Evolutionary conservation across 106 monocot species (phyloP), one percentile per base, ranked within the genome.

Genomic region (Cymbidium sinense): DNA sequence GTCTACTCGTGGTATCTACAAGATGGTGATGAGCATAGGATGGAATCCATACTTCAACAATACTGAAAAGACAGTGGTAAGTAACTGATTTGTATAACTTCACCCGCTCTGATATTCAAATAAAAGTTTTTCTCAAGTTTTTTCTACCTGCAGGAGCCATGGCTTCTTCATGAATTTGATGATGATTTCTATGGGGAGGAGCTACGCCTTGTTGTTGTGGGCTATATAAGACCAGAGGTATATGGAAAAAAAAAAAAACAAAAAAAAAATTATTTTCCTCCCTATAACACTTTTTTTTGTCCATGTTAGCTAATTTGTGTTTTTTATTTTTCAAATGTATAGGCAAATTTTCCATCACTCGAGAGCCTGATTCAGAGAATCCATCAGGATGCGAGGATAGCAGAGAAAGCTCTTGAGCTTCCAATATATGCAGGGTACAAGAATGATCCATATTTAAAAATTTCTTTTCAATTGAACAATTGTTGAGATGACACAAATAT

Each of bases 11-110:
- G 98, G 94, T 25, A 77, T 94, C 54, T 94, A 82, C 79, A 98
- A 98, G 85, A 98, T 94, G 98, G 98, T 92, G 37, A 98, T 94
- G 98, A 94, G 92, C 74, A 86, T 98, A 77, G 96, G 94, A 43
- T 94, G 96, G 96, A 96, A 96, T 77, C 96, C 96, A 30, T 96
- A 90, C 78, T 96, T 96, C 62, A 86, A 94, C 71, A 94, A 96
- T 70, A 91, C 91, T 0, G 90, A 96, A 50, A 96, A 96, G 83
- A 94, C 94, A 21, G 81, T 96, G 55, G 96, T 96, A 73, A 84
- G 93, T 71, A 17, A 65, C 19, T 27, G 3, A 50, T 43, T 17
- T 64, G 31, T 28, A 19, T 19, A 73, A 35, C 11, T 35, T 39
- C n/a, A 25, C 39, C 9, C 41, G 9, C 41, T 9, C 6, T 41